Conservation (phyloP, 768 basidiomycete genomes). For the Pholiota molesta region DNA sequence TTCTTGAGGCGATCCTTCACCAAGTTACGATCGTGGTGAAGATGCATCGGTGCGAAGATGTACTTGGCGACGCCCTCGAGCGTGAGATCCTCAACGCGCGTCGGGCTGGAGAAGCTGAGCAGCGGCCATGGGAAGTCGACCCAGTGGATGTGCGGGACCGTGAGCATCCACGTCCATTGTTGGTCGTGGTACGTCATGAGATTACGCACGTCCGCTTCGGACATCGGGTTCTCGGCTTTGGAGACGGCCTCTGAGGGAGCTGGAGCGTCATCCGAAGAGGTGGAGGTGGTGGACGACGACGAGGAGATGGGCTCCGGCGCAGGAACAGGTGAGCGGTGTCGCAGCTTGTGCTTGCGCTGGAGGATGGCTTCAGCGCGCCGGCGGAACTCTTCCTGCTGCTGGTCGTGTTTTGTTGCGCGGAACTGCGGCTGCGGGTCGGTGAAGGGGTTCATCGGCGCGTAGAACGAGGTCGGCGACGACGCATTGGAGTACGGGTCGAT, state of each 20-base stretch:
- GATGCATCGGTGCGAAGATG: slow-evolving; percentile 21
- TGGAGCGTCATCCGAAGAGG: slow-evolving; percentile 12
- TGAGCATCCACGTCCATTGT: slow-evolving; percentile 25
- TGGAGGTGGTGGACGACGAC: slow-evolving; percentile 18
- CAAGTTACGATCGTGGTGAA: slow-evolving; percentile 17
- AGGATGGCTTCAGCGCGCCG: slow-evolving; percentile 26
- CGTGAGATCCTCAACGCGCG: slow-evolving; percentile 21
- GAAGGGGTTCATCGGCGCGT: background rate
- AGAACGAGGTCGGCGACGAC: background rate
- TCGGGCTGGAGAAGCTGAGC: slow-evolving; percentile 23
- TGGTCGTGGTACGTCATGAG: slow-evolving; percentile 30
- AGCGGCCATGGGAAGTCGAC: slow-evolving; percentile 30
- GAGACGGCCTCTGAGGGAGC: background rate
- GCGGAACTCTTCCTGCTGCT: slow-evolving; percentile 29
- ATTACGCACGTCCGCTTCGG: slow-evolving; percentile 21
- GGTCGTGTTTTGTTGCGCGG: slow-evolving; percentile 19
- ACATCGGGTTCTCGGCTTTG: slow-evolving; percentile 18
- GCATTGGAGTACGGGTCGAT: background rate
- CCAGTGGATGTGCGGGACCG: slow-evolving; percentile 24
- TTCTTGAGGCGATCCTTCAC: slow-evolving; percentile 25
- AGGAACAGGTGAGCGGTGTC: slow-evolving; percentile 1
- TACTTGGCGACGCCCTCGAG: slow-evolving; percentile 23
- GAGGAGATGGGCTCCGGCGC: slow-evolving; percentile 18
- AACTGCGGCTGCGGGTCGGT: background rate
- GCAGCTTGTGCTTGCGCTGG: slow-evolving; percentile 17